phyloP scores from a whole-genome alignment of 495 filamentous ascomycete genomes.

The Aspergillus campestris region DNA sequence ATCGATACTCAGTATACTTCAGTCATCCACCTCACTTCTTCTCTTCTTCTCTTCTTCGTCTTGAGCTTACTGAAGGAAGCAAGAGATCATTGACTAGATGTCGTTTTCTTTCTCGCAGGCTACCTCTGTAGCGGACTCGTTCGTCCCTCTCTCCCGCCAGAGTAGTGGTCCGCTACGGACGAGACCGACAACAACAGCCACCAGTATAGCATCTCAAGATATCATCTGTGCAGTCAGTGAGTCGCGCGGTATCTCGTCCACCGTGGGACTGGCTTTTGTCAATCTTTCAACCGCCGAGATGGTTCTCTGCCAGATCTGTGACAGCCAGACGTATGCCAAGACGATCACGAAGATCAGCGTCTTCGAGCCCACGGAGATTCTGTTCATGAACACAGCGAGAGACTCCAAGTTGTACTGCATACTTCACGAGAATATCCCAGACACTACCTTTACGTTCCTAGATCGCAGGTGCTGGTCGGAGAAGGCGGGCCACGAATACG shows the following conservation, averaged over 20 bases:
- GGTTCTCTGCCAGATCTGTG: slow-evolving; percentile 81
- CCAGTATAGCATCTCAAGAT: slow-evolving; percentile 62
- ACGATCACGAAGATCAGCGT: slow-evolving; percentile 76
- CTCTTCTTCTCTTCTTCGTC: slow-evolving; percentile 18
- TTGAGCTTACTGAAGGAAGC: neutral
- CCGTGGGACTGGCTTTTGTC: slow-evolving; percentile 83
- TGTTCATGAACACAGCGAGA: slow-evolving; percentile 63
- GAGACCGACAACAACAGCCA: slow-evolving; percentile 51
- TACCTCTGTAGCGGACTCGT: slow-evolving; percentile 16
- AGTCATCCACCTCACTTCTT: slow-evolving; percentile 25
- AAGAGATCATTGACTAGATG: neutral
- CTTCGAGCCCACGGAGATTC: slow-evolving; percentile 65
- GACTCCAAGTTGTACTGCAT: slow-evolving; percentile 71
- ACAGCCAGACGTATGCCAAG: slow-evolving; percentile 78
- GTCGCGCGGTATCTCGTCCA: slow-evolving; percentile 73
- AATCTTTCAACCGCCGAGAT: slow-evolving; percentile 78
- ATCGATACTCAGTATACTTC: slow-evolving; percentile 1
- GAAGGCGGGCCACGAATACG: slow-evolving; percentile 63
- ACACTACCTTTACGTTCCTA: slow-evolving; percentile 48
- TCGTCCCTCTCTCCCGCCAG: slow-evolving; percentile 18
- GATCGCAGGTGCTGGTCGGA: slow-evolving; percentile 91
- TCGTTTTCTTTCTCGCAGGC: slow-evolving; percentile 6
- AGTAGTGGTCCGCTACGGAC: slow-evolving; percentile 38
- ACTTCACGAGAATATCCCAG: slow-evolving; percentile 57
- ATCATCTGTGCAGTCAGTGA: slow-evolving; percentile 90